phyloP scores from a whole-genome alignment of 78 protist species.

The Tieghemostelium lacteum region DNA sequence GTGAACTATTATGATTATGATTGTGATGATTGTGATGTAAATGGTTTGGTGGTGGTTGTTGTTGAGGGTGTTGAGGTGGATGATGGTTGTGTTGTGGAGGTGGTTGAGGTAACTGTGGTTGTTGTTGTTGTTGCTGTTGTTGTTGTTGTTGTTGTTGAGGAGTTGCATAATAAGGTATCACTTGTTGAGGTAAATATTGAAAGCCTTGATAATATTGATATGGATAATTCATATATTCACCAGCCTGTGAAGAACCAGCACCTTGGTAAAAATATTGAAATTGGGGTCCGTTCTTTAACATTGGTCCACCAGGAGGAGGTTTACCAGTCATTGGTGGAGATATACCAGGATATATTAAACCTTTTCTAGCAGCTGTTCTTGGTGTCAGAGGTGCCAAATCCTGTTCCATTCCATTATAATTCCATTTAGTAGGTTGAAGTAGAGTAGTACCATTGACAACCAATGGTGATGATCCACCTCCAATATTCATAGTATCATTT shows the following conservation, averaged over 20 bases:
- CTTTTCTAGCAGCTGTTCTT: slow-evolving; percentile 6
- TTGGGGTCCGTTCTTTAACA: neutral
- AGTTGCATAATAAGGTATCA: neutral
- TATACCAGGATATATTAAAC: neutral
- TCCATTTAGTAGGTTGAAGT: slow-evolving; percentile 32
- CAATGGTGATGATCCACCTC: neutral
- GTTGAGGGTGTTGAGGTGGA: neutral
- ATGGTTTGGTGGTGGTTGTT: neutral
- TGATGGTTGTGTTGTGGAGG: neutral
- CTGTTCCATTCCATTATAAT: neutral
- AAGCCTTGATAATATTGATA: neutral
- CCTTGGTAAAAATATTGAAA: neutral
- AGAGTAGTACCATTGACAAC: slow-evolving; percentile 1
- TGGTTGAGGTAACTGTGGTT: slow-evolving; percentile 18
- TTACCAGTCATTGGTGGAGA: neutral
- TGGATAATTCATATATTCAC: neutral
- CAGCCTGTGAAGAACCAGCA: neutral
- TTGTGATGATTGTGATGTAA: neutral
- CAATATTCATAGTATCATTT: no score
- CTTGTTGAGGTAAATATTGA: neutral
- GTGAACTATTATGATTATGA: neutral
- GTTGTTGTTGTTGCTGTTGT: slow-evolving; percentile 33
- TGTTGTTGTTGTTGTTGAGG: slow-evolving; percentile 16
- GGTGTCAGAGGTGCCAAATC: slow-evolving; percentile 67
- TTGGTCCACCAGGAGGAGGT: neutral